A percentile compares a stretch with the other conserved stretches of the same genome.
phyloP scores from a whole-genome alignment of 176 grass and related monocot genomes.

The Oryza glumipatula region DNA sequence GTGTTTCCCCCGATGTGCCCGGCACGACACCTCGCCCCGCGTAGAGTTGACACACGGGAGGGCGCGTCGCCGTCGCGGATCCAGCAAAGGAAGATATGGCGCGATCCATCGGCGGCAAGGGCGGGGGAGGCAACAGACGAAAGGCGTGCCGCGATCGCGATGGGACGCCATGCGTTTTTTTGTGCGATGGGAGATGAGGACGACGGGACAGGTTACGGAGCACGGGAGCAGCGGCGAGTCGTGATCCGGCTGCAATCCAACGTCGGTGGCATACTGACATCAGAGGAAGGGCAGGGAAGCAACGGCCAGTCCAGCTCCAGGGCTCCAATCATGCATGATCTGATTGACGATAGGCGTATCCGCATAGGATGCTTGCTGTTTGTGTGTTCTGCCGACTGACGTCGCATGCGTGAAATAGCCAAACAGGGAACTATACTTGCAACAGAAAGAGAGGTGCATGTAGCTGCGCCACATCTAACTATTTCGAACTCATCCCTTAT shows the following conservation, averaged over 20 bases:
- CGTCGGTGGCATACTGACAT: too few relatives aligned
- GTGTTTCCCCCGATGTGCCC: background rate
- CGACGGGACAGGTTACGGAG: background rate
- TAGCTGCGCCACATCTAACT: too few relatives aligned
- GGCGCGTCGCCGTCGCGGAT: constrained; percentile 42
- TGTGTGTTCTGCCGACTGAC: background rate
- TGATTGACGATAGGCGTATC: background rate
- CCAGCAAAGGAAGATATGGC: constrained; percentile 18
- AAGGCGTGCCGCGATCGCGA: background rate
- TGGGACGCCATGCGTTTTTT: background rate
- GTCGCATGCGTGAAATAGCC: background rate
- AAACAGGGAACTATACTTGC: too few relatives aligned
- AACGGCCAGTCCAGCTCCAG: background rate
- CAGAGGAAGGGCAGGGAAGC: background rate
- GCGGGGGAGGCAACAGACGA: background rate
- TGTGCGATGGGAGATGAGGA: background rate
- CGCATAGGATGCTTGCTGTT: too few relatives aligned
- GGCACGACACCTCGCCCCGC: constrained; percentile 19
- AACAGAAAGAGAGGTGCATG: too few relatives aligned
- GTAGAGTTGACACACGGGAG: constrained; percentile 40
- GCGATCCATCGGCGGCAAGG: background rate
- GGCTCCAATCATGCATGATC: background rate
- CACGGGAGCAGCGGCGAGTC: background rate
- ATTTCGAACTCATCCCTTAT: too few relatives aligned
- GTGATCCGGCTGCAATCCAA: too few relatives aligned